A percentile compares a stretch with the other conserved stretches of the same genome.
Evolutionary conservation across 768 basidiomycete genomes (phyloP).

Genomic region (Amanita exitialis): DNA sequence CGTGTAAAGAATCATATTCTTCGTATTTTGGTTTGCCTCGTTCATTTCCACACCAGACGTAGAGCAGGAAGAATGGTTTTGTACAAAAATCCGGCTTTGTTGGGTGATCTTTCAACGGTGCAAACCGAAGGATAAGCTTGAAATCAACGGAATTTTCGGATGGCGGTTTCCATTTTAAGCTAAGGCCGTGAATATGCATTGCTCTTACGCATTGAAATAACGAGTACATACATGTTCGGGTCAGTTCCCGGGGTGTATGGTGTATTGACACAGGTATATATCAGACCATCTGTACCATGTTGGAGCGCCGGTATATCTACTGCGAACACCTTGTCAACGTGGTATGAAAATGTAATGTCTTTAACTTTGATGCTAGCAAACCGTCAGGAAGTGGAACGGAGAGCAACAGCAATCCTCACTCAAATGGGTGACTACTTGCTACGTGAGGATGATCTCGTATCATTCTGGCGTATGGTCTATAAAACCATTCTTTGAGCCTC

Average conservation of each 20-base stretch:
- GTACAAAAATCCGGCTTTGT: slow-evolving; percentile 66
- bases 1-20: slow-evolving; percentile 75
- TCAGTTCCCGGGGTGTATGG: slow-evolving; percentile 85
- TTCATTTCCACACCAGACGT: slow-evolving; percentile 74
- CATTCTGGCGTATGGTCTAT: slow-evolving; percentile 69
- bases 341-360: slow-evolving; percentile 79
- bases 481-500: slow-evolving; percentile 77
- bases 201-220: background rate
- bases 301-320: slow-evolving; percentile 77
- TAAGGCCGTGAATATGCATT: slow-evolving; percentile 20
- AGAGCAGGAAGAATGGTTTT: slow-evolving; percentile 79
- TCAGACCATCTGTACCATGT: slow-evolving; percentile 92
- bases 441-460: slow-evolving; percentile 61
- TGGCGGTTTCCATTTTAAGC: slow-evolving; percentile 98
- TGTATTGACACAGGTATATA: slow-evolving; percentile 87
- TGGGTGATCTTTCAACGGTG: slow-evolving; percentile 44
- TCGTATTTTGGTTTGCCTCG: slow-evolving; percentile 54
- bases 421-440: slow-evolving; percentile 59
- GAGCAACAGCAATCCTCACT: slow-evolving; percentile 41
- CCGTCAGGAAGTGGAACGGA: background rate
- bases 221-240: slow-evolving; percentile 62
- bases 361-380: slow-evolving; percentile 72
- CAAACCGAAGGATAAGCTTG: slow-evolving; percentile 91
- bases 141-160: slow-evolving; percentile 98
- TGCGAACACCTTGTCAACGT: slow-evolving; percentile 76